Evolutionary conservation across 1,284 basidiomycete species (phyloP).

Genomic region (Trametes polyzona): DNA sequence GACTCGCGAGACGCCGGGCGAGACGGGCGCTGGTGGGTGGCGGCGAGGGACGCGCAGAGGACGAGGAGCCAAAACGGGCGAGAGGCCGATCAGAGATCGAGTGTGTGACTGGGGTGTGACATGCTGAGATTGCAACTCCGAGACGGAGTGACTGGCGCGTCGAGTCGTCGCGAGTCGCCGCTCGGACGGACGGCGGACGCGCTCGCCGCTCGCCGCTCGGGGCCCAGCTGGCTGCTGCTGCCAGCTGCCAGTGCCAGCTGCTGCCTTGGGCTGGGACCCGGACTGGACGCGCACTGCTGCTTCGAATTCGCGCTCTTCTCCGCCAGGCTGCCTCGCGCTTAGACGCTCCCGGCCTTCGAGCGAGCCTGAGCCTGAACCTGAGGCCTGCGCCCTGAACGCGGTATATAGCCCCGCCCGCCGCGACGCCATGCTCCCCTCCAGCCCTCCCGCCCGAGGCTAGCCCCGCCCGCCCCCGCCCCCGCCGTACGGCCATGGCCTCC

Average conservation of each 20-base stretch:
- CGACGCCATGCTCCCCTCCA: slow-evolving; percentile 17
- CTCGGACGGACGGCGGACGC: no score
- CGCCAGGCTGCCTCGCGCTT: slow-evolving; percentile 10
- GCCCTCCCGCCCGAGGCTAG: no score
- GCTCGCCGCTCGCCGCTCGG: no score
- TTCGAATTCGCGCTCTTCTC: slow-evolving; percentile 16
- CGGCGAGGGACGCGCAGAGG: neutral
- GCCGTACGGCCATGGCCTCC: slow-evolving; percentile 12
- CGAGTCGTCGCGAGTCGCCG: neutral
- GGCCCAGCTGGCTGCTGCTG: no score
- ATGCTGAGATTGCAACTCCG: slow-evolving; percentile 10
- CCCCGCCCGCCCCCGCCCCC: slow-evolving; percentile 15
- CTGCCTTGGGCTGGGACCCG: no score
- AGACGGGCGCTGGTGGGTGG: neutral
- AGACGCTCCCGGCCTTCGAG: slow-evolving; percentile 8
- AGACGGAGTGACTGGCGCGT: neutral
- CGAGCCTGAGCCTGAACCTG: no score
- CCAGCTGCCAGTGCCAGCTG: no score
- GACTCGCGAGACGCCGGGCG: no score
- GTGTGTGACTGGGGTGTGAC: slow-evolving; percentile 1
- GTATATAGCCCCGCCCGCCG: slow-evolving; percentile 13
- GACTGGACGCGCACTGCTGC: neutral
- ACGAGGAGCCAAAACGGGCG: neutral
- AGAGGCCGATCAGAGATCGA: slow-evolving; percentile 5
- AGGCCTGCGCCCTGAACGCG: no score